Conservation (phyloP, 495 filamentous ascomycete genomes). For the Talaromyces wortmannii region DNA sequence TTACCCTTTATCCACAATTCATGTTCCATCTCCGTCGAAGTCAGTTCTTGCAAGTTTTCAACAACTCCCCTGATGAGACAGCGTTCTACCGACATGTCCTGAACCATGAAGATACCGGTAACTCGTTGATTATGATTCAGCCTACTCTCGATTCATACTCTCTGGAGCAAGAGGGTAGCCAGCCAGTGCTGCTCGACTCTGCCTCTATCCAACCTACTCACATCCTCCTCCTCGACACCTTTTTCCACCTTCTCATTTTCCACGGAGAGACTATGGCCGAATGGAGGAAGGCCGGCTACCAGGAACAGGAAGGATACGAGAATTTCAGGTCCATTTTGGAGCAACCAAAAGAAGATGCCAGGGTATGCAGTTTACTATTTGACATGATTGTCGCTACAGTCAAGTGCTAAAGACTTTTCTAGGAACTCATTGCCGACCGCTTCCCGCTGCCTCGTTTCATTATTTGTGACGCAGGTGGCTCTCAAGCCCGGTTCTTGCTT, state of each 20-base stretch:
- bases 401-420: constrained; percentile 4
- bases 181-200: constrained; percentile 90
- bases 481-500: constrained; percentile 94
- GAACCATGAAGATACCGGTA: constrained; percentile 94
- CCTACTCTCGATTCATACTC: constrained; percentile 97
- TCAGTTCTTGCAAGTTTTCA: constrained; percentile 99
- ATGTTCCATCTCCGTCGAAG: constrained; percentile 98
- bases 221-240: constrained; percentile 92
- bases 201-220: constrained; percentile 92
- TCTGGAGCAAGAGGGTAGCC: constrained; percentile 84
- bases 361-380: constrained; percentile 46
- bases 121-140: constrained; percentile 98
- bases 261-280: constrained; percentile 97
- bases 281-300: constrained; percentile 97
- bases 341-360: constrained; percentile 95
- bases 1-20: constrained; percentile 98
- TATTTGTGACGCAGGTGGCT: constrained; percentile 96
- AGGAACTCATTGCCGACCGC: constrained; percentile 96
- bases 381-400: neutral
- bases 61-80: constrained; percentile 98
- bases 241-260: constrained; percentile 99
- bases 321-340: constrained; percentile 88
- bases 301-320: constrained; percentile 97
- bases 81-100: constrained; percentile 97
- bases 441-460: constrained; percentile 98